phyloP scores from a whole-genome alignment of 768 basidiomycete genomes.

The Amanita jacksonii region DNA sequence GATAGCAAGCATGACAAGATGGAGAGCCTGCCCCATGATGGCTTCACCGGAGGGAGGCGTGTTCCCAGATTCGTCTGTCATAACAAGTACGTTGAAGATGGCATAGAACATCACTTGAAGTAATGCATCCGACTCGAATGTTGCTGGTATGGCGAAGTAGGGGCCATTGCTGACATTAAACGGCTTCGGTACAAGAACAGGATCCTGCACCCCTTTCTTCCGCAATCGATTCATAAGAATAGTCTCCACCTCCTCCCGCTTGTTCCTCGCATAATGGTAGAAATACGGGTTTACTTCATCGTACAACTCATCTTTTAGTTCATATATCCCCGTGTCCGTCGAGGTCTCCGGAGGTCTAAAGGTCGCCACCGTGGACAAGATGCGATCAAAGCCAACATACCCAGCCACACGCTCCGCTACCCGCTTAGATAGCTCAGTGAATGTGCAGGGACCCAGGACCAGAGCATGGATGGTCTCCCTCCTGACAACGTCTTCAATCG shows the following conservation, averaged over 20 bases:
- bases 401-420: constrained; percentile 87
- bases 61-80: constrained; percentile 49
- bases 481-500: constrained; percentile 53
- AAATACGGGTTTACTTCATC: constrained; percentile 94
- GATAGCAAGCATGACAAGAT: constrained; percentile 78
- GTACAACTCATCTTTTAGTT: constrained; percentile 73
- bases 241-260: constrained; percentile 83
- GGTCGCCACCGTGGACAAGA: constrained; percentile 68
- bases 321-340: constrained; percentile 78
- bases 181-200: constrained; percentile 67
- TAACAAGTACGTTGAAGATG: constrained; percentile 60
- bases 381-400: constrained; percentile 70
- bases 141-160: constrained; percentile 52
- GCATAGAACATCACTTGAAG: constrained; percentile 80
- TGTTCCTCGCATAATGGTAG: constrained; percentile 91
- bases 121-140: constrained; percentile 63
- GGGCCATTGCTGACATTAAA: constrained; percentile 59
- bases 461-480: constrained; percentile 88
- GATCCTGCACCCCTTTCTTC: constrained; percentile 48
- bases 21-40: constrained; percentile 80
- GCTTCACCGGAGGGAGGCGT: constrained; percentile 78
- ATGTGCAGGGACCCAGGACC: constrained; percentile 79
- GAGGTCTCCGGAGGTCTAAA: constrained; percentile 76
- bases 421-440: constrained; percentile 85
- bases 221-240: constrained; percentile 58